Conservation (phyloP, 73 alveolate genomes). For the Breviolum minutum region DNA sequence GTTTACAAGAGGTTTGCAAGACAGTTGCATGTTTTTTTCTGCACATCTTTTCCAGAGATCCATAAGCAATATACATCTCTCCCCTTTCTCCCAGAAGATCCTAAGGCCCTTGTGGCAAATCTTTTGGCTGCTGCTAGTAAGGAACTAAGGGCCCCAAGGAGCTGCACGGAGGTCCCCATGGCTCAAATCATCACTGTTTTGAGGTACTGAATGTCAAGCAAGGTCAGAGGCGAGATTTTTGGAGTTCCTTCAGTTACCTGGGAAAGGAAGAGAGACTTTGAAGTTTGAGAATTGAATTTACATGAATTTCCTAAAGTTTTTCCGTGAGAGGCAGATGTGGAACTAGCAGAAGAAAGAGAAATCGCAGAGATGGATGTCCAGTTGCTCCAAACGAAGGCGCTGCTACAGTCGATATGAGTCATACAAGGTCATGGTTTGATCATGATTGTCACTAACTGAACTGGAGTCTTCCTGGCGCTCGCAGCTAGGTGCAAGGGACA, state of each 20-base stretch:
- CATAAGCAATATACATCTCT: too few relatives aligned
- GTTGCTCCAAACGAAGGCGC: conserved; percentile 89
- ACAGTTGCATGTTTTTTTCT: too few relatives aligned
- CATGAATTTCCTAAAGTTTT: neutral
- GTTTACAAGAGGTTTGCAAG: too few relatives aligned
- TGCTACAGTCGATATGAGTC: too few relatives aligned
- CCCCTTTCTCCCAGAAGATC: neutral
- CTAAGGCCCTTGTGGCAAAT: conserved; percentile 22
- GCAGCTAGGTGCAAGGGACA: conserved; percentile 51
- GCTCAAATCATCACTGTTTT: neutral
- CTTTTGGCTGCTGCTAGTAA: conserved; percentile 30
- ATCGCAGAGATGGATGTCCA: conserved; percentile 82
- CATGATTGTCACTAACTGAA: neutral
- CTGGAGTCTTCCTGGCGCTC: neutral
- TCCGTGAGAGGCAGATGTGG: conserved; percentile 72
- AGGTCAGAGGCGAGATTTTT: neutral
- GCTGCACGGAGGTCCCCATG: neutral
- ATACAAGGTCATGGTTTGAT: too few relatives aligned
- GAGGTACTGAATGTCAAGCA: conserved; percentile 16
- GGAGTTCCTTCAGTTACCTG: too few relatives aligned
- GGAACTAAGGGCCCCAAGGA: neutral
- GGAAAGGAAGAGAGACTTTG: neutral
- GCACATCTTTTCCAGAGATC: too few relatives aligned
- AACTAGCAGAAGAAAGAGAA: conserved; percentile 82
- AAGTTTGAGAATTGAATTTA: neutral